Base-by-base conservation (phyloP, 73 alveolate species). In the Paramecium biaurelia region DNA sequence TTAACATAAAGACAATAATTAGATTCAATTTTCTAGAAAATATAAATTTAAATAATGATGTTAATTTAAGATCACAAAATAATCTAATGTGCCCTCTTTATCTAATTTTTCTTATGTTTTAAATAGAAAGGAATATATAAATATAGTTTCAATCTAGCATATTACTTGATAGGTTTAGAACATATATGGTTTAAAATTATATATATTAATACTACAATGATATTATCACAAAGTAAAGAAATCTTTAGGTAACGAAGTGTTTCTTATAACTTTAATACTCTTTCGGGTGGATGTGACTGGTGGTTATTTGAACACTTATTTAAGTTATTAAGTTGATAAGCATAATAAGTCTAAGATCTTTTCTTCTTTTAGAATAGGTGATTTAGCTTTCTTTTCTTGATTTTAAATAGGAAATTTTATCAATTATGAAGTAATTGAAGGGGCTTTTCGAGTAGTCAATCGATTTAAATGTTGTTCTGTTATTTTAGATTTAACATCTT, bases 171-270 rank as follows among this genome's bases (percentile, higher is more conserved):
- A 32, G 15, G 0, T 38, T 7, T 38, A 38, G 4, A 7, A 10
- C 10, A 7, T 0, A 38, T 7, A 38, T 38, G 47, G 12, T 38
- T 7, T 53, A n/a, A 21, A 53, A 53, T n/a, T 53, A n/a, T 20
- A 53, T 53, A 53, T 53, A 53, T 53, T 53, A 18, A 53, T n/a
- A 15, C 8, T 53, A 53, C 68, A 53, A 53, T 53, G 34, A 53
- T 53, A 18, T 15, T n/a, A 53, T 53, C 68, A 53, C 68, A 53
- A 10, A n/a, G 68, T 20, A 67, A 67, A 67, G 84, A 67, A 67
- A 67, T 67, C 84, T 67, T 67, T 67, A 26, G 84, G 84, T 12
- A 67, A 32, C 7, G 84, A 67, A 30, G 84, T 67, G 45, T 67
- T 67, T 32, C 84, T 67, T 67, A 67, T 30, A 14, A 67, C 84